Percentiles rank a stretch among this genome's conserved stretches.
phyloP scores from a whole-genome alignment of 2,329 filamentous ascomycete species.

The Huntiella omanensis region DNA sequence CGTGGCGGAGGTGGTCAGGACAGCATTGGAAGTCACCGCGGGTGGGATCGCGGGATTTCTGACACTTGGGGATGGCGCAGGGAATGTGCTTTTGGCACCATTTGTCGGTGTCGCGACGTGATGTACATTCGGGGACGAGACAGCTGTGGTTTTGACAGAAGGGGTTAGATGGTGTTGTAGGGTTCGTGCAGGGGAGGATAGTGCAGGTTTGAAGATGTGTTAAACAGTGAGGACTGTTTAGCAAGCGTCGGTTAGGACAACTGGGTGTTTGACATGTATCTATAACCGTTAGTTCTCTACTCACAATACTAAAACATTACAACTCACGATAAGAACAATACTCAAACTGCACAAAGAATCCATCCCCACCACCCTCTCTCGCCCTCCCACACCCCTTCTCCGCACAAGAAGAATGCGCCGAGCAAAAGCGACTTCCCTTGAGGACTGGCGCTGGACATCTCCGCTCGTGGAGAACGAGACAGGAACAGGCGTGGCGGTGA shows the following conservation, averaged over 20 bases:
- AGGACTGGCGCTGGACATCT: not conserved
- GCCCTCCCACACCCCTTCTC: not conserved
- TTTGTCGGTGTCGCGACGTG: conserved; percentile 11
- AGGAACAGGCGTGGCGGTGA: not conserved
- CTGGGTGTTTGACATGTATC: conserved; percentile 12
- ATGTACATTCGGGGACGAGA: conserved; percentile 8
- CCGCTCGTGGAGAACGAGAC: not conserved
- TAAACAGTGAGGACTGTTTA: conserved; percentile 9
- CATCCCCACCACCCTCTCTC: too few species aligned
- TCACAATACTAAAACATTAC: too few species aligned
- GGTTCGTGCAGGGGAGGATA: conserved; percentile 10
- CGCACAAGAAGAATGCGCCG: not conserved
- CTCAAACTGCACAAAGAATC: too few species aligned
- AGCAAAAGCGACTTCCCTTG: too few species aligned
- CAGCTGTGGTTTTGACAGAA: conserved; percentile 13
- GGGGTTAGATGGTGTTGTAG: conserved; percentile 5
- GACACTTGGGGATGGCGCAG: conserved; percentile 12
- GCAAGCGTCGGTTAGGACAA: conserved; percentile 11
- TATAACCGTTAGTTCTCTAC: not conserved
- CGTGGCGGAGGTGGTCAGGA: not conserved
- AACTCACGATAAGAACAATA: too few species aligned
- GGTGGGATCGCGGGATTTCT: not conserved
- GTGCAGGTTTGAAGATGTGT: conserved; percentile 12
- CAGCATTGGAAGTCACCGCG: not conserved
- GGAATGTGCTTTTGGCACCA: conserved; percentile 13